Evolutionary conservation across 371 early-diverging fungal species (phyloP).

Genomic region (Apophysomyces variabilis): DNA sequence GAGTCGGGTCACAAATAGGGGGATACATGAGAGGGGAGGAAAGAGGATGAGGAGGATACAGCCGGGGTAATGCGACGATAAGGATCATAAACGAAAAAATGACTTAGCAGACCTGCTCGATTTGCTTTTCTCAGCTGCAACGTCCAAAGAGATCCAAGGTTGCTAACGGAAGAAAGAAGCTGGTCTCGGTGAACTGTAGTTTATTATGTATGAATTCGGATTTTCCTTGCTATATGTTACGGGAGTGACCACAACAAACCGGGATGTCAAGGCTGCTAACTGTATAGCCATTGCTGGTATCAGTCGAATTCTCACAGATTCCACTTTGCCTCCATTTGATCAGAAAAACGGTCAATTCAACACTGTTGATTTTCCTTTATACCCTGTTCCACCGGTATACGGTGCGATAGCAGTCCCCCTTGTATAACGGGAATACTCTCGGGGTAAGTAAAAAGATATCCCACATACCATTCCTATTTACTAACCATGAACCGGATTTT

Average conservation of each 20-base stretch:
- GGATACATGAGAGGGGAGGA: not conserved
- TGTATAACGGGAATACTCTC: not conserved
- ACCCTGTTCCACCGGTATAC: not conserved
- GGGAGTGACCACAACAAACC: not conserved
- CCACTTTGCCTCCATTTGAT: not conserved
- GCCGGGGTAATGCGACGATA: not conserved
- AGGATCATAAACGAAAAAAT: not conserved
- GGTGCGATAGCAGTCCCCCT: not conserved
- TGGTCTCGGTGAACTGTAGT: not conserved
- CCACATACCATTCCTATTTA: not conserved
- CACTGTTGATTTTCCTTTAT: not conserved
- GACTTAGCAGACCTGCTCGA: not conserved
- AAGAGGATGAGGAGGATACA: not conserved
- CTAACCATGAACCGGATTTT: no score
- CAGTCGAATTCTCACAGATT: not conserved
- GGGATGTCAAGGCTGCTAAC: conserved; percentile 6
- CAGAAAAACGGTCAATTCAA: not conserved
- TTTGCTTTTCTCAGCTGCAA: not conserved
- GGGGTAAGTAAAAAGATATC: not conserved
- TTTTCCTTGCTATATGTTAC: not conserved
- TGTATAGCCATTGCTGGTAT: not conserved
- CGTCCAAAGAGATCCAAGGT: not conserved
- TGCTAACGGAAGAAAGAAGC: not conserved
- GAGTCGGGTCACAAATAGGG: not conserved
- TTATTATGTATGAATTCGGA: not conserved